Conservation (phyloP, 257 asterid species). For the Rauvolfia tetraphylla region DNA sequence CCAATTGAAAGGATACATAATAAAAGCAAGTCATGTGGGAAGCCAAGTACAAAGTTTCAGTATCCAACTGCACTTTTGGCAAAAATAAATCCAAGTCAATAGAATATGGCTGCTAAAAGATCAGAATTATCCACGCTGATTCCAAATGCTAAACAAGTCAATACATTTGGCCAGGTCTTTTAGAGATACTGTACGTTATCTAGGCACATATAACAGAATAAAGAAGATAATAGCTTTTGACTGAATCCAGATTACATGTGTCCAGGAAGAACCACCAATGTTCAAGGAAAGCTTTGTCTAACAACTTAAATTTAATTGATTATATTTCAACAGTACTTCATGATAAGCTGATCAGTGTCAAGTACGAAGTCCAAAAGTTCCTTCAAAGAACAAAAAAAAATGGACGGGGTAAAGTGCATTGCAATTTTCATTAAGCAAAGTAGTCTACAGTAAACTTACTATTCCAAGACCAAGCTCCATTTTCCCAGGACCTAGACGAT, state of each 20-base stretch:
- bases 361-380: not conserved
- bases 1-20: not conserved
- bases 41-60: not conserved
- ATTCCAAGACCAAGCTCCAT: constrained; percentile 99
- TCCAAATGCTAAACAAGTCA: not conserved
- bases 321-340: not conserved
- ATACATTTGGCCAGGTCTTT: not conserved
- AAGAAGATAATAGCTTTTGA: not conserved
- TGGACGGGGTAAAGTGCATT: not conserved
- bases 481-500: constrained; percentile 92
- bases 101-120: not conserved
- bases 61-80: not conserved
- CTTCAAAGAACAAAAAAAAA: not conserved
- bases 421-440: constrained; percentile 18
- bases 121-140: not conserved
- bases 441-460: constrained; percentile 38
- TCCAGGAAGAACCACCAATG: not conserved
- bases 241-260: not conserved
- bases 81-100: not conserved
- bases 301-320: not conserved
- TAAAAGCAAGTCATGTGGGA: not conserved
- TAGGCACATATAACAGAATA: not conserved
- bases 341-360: not conserved
- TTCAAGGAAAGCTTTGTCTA: not conserved
- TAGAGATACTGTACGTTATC: not conserved